A percentile compares a stretch with the other conserved stretches of the same genome.
Conservation (phyloP, 305 asterid species). For the Solanum hybrid region DNA sequence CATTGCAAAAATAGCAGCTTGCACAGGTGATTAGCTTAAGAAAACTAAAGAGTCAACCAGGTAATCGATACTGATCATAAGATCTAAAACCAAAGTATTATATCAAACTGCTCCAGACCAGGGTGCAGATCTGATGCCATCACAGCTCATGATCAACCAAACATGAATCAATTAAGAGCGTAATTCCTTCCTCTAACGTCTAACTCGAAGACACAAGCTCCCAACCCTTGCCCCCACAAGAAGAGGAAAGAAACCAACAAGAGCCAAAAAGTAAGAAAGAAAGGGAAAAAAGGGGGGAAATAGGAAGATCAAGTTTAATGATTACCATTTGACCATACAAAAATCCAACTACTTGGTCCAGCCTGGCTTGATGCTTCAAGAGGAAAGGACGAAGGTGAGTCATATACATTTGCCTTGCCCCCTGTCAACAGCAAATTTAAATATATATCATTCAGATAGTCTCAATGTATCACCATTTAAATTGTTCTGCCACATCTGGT, state of each 20-base stretch:
- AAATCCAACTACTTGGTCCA: constrained; percentile 10
- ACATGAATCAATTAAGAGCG: neutral
- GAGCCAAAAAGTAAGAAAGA: neutral
- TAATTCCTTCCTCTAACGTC: neutral
- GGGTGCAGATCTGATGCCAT: neutral
- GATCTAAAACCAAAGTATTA: neutral
- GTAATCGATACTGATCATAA: neutral
- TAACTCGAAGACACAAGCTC: neutral
- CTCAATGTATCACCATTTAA: neutral
- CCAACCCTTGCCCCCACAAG: neutral
- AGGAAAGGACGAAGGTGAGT: constrained; percentile 16
- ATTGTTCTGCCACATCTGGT: neutral
- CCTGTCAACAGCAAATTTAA: constrained; percentile 2
- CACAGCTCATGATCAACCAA: neutral
- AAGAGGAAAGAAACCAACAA: neutral
- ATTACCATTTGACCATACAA: constrained; percentile 14
- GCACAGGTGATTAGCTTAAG: neutral
- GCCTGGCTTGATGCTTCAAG: constrained; percentile 13
- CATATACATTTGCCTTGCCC: constrained; percentile 15
- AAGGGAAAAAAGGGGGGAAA: neutral
- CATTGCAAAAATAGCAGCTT: neutral
- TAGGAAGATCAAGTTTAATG: neutral
- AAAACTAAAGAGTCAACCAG: neutral
- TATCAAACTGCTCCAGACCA: neutral
- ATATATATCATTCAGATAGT: neutral